phyloP scores from a whole-genome alignment of 192 early-diverging fungal species.

The Coemansia erecta region DNA sequence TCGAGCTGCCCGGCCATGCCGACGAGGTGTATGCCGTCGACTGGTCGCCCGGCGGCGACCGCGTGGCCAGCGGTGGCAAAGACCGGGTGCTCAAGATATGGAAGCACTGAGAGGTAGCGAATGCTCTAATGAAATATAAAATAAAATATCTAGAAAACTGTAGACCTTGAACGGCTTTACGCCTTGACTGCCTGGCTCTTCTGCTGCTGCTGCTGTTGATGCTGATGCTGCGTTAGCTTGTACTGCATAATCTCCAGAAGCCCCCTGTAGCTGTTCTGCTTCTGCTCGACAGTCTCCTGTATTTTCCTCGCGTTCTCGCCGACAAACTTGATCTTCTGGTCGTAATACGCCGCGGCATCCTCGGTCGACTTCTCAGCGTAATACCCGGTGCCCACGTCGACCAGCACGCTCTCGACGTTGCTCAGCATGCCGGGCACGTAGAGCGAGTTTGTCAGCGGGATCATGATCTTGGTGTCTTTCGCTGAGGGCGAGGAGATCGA shows the following conservation, averaged over 20 bases:
- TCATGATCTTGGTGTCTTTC: constrained; percentile 43
- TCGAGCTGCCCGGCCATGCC: constrained; percentile 93
- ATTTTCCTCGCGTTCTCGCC: constrained; percentile 78
- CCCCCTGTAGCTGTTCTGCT: constrained; percentile 67
- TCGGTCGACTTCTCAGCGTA: constrained; percentile 84
- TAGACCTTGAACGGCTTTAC: background rate
- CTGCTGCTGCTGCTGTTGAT: constrained; percentile 18
- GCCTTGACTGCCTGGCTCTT: constrained; percentile 1
- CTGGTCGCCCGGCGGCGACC: constrained; percentile 91
- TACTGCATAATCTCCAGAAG: constrained; percentile 49
- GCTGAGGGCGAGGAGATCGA: constrained; percentile 58
- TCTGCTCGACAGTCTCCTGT: constrained; percentile 74
- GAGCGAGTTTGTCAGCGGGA: constrained; percentile 59
- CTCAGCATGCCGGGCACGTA: constrained; percentile 90
- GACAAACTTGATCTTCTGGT: constrained; percentile 77
- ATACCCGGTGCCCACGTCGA: constrained; percentile 97
- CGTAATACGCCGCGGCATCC: constrained; percentile 84
- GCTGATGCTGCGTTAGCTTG: constrained; percentile 47
- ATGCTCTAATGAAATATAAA: too few relatives aligned
- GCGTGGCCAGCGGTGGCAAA: constrained; percentile 90
- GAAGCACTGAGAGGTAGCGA: too few relatives aligned
- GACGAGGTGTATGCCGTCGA: constrained; percentile 95
- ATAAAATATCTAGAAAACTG: too few relatives aligned
- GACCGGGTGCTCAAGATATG: constrained; percentile 90
- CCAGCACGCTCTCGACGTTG: constrained; percentile 80